Percentiles rank a stretch among this genome's conserved stretches.
Evolutionary conservation across 1,284 basidiomycete genomes (phyloP).

Genomic region (Austropuccinia psidii): DNA sequence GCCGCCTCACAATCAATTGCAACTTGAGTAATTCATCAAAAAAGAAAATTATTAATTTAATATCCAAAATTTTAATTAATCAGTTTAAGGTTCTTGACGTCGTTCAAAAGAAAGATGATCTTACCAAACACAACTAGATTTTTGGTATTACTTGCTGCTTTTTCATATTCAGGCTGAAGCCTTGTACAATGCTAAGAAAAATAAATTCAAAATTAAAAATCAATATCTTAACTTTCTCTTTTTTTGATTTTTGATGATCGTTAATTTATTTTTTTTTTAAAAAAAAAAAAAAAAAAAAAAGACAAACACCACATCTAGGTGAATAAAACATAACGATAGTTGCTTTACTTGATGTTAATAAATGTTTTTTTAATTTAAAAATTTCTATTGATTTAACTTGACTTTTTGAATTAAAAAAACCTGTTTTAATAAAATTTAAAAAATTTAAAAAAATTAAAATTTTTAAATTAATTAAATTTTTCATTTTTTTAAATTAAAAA

Average conservation of each 20-base stretch:
- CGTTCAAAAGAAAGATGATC: not conserved
- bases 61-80: not conserved
- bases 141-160: slow-evolving; percentile 30
- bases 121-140: slow-evolving; percentile 30
- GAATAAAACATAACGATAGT: slow-evolving; percentile 29
- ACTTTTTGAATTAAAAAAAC: slow-evolving; percentile 25
- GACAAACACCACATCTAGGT: slow-evolving; percentile 32
- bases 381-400: slow-evolving; percentile 13
- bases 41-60: not conserved
- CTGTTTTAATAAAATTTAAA: not conserved
- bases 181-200: slow-evolving; percentile 29
- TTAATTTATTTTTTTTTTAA: too few relatives aligned
- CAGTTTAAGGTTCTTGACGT: not conserved
- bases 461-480: too few relatives aligned
- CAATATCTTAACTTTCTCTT: too few relatives aligned
- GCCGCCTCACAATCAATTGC: slow-evolving; percentile 36
- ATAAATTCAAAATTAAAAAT: not conserved
- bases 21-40: not conserved
- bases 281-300: not conserved
- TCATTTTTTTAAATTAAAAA: too few relatives aligned
- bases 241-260: too few relatives aligned
- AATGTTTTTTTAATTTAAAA: slow-evolving; percentile 17
- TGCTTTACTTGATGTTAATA: slow-evolving; percentile 25
- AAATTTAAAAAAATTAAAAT: too few relatives aligned
- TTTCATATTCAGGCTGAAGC: slow-evolving; percentile 24